phyloP scores from a whole-genome alignment of 2,329 filamentous ascomycete species.

The Monosporascus sp. region DNA sequence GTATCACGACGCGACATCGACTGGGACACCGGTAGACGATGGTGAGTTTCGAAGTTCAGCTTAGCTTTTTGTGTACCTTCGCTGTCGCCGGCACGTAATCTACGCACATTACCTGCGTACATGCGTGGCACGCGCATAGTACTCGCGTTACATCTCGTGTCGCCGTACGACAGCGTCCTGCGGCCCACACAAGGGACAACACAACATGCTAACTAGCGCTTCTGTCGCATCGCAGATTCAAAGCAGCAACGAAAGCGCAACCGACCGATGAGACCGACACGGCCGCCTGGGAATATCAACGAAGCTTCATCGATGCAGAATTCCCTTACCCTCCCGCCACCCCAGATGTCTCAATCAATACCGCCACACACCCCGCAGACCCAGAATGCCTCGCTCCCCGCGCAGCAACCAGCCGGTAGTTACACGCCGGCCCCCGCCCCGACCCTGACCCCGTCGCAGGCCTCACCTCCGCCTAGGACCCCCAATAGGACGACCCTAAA shows the following conservation, averaged over 20 bases:
- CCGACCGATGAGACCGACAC: conserved; percentile 55
- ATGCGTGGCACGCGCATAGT: conserved; percentile 10
- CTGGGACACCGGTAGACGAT: conserved; percentile 61
- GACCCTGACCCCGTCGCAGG: conserved; percentile 37
- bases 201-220: conserved; percentile 15
- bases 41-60: conserved; percentile 53
- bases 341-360: conserved; percentile 29
- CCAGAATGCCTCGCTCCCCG: conserved; percentile 40
- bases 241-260: conserved; percentile 52
- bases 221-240: conserved; percentile 35
- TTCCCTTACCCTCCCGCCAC: conserved; percentile 39
- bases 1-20: conserved; percentile 49
- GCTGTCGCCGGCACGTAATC: conserved; percentile 12
- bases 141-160: conserved; percentile 16
- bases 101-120: neutral
- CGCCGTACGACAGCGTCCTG: conserved; percentile 28
- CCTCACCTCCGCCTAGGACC: conserved; percentile 67
- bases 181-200: conserved; percentile 17
- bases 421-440: conserved; percentile 31
- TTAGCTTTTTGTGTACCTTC: conserved; percentile 27
- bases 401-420: conserved; percentile 30
- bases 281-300: conserved; percentile 43
- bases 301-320: conserved; percentile 54
- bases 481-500: conserved; percentile 83
- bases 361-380: conserved; percentile 53